A percentile compares a stretch with the other conserved stretches of the same genome.
Evolutionary conservation across 2,329 filamentous ascomycete species (phyloP).

Genomic region (Fulvia fulva): DNA sequence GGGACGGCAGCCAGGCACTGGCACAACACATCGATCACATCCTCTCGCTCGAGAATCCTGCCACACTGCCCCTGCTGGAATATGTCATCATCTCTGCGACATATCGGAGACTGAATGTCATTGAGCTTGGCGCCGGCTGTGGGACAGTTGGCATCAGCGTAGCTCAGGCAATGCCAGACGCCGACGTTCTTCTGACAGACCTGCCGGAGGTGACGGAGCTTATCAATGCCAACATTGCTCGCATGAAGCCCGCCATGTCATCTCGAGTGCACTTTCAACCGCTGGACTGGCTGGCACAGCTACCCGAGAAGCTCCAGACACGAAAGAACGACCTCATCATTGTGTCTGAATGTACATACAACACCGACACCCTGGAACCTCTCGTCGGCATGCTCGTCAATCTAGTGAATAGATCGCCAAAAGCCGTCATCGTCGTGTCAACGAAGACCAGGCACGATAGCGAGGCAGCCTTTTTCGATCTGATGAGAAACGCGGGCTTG

Average conservation of each 20-base stretch:
- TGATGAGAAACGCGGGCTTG: conserved; percentile 44
- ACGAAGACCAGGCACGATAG: conserved; percentile 66
- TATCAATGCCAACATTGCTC: conserved; percentile 52
- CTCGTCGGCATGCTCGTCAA: conserved; percentile 56
- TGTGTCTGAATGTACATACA: conserved; percentile 71
- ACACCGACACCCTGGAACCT: conserved; percentile 61
- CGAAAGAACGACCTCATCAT: conserved; percentile 57
- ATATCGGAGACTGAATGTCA: conserved; percentile 45
- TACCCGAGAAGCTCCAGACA: conserved; percentile 38
- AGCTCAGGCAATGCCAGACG: conserved; percentile 49
- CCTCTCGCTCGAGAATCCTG: conserved; percentile 32
- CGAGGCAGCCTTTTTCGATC: conserved; percentile 62
- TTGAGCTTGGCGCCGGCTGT: conserved; percentile 67
- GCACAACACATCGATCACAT: conserved; percentile 50
- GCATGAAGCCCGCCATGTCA: conserved; percentile 40
- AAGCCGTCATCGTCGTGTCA: conserved; percentile 54
- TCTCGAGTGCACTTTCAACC: conserved; percentile 47
- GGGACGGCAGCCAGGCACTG: conserved; percentile 61
- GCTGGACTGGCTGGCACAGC: conserved; percentile 60
- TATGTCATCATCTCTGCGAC: conserved; percentile 37
- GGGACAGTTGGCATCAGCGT: conserved; percentile 66
- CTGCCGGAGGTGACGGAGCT: conserved; percentile 61
- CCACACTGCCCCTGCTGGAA: conserved; percentile 36
- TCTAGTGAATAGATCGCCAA: conserved; percentile 47
- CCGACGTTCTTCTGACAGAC: conserved; percentile 60